phyloP scores from a whole-genome alignment of 805 yeast species.

The Kodamaea kaohsiungensis region DNA sequence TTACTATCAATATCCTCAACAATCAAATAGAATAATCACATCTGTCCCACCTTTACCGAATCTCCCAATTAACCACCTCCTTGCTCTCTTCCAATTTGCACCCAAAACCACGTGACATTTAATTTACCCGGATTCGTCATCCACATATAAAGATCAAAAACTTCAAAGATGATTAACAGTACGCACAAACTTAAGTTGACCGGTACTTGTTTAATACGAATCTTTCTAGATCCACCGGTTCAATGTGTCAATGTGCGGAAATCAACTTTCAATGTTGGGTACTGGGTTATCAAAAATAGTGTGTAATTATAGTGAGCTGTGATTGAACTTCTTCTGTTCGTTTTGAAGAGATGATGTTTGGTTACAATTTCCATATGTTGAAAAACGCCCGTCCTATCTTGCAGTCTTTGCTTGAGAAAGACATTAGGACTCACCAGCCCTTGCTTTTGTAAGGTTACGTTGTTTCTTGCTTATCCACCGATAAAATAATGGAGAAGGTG shows the following conservation, averaged over 20 bases:
- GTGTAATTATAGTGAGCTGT: background rate
- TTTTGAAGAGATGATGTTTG: background rate
- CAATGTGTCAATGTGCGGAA: slow-evolving; percentile 53
- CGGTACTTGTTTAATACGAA: slow-evolving; percentile 30
- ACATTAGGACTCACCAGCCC: background rate
- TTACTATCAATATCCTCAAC: too few species aligned
- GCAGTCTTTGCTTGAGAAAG: slow-evolving; percentile 3
- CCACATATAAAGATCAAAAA: background rate
- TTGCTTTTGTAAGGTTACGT: background rate
- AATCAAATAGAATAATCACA: too few species aligned
- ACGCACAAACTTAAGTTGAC: slow-evolving; percentile 44
- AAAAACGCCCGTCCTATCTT: background rate
- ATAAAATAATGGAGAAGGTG: background rate
- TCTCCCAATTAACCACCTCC: background rate
- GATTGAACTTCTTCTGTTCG: background rate
- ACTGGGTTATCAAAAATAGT: background rate
- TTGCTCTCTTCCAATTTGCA: background rate
- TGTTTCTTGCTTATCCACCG: background rate
- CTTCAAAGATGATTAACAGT: background rate
- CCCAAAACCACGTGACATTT: background rate
- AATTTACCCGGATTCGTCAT: background rate
- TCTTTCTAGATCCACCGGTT: slow-evolving; percentile 39
- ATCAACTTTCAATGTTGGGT: slow-evolving; percentile 11
- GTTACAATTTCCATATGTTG: background rate
- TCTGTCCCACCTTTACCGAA: background rate